phyloP scores from a whole-genome alignment of 1,284 basidiomycete genomes.

The Cystobasidium slooffiae region DNA sequence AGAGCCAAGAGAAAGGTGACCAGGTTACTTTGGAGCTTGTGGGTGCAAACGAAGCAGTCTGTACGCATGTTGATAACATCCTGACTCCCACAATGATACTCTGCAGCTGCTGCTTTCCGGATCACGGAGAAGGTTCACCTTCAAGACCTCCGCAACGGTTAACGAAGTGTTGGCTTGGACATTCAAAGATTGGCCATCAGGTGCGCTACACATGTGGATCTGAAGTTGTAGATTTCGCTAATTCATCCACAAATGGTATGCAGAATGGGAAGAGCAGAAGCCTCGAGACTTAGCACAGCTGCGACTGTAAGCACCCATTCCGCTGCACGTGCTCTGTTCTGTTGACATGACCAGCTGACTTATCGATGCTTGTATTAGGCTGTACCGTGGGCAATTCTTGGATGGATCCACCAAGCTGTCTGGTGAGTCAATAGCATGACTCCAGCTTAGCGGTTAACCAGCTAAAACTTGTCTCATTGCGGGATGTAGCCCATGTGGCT shows the following conservation, averaged over 20 bases:
- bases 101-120: slow-evolving; percentile 34
- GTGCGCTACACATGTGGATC: background rate
- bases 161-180: slow-evolving; percentile 34
- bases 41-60: background rate
- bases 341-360: background rate
- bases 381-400: slow-evolving; percentile 32
- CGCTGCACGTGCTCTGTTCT: background rate
- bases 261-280: slow-evolving; percentile 36
- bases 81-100: background rate
- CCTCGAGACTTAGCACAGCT: slow-evolving; percentile 24
- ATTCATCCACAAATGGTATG: too few relatives aligned
- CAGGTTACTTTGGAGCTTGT: slow-evolving; percentile 12
- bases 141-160: slow-evolving; percentile 24
- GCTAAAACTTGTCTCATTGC: background rate
- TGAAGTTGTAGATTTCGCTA: background rate
- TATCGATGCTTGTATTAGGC: background rate
- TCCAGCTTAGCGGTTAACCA: background rate
- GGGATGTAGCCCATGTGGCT: background rate
- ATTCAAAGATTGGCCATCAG: slow-evolving; percentile 37
- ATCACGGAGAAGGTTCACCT: slow-evolving; percentile 27
- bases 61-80: background rate
- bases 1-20: slow-evolving; percentile 16
- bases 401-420: slow-evolving; percentile 6
- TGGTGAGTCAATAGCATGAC: slow-evolving; percentile 4
- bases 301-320: slow-evolving; percentile 25